Evolutionary conservation across 1,139 yeast genomes (phyloP).

Genomic region (Schwanniomyces etchellsii): DNA sequence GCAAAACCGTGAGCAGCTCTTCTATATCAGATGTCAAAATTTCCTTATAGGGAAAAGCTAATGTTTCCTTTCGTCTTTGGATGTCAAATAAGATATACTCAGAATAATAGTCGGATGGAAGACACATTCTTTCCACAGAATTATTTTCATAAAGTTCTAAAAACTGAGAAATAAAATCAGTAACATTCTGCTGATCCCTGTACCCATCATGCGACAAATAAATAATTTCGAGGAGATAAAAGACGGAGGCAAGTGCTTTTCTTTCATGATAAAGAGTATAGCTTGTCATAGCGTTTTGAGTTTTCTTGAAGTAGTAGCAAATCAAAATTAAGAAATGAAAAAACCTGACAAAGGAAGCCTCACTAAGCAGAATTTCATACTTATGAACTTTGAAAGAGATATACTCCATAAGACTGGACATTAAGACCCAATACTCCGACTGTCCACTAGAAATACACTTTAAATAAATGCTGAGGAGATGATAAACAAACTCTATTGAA

Average conservation of each 20-base stretch:
- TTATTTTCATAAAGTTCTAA: too few relatives aligned
- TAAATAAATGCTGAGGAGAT: slow-evolving; percentile 25
- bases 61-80: too few relatives aligned
- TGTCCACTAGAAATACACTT: slow-evolving; percentile 16
- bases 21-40: too few relatives aligned
- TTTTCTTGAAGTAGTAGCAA: too few relatives aligned
- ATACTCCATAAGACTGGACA: slow-evolving; percentile 19
- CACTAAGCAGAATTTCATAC: slow-evolving; percentile 17
- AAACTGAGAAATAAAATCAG: background rate
- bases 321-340: too few relatives aligned
- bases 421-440: slow-evolving; percentile 24
- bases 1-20: too few relatives aligned
- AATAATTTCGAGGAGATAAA: slow-evolving; percentile 11
- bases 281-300: too few relatives aligned
- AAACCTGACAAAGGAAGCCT: too few relatives aligned
- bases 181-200: slow-evolving; percentile 18
- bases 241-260: slow-evolving; percentile 10
- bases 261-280: slow-evolving; percentile 11
- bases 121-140: too few relatives aligned
- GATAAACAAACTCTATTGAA: slow-evolving; percentile 21
- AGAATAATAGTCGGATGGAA: too few relatives aligned
- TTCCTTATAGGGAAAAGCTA: too few relatives aligned
- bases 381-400: slow-evolving; percentile 11
- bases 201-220: slow-evolving; percentile 27
- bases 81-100: background rate